Conservation (phyloP, 805 yeast species). For the Kuraishia ogatae region DNA sequence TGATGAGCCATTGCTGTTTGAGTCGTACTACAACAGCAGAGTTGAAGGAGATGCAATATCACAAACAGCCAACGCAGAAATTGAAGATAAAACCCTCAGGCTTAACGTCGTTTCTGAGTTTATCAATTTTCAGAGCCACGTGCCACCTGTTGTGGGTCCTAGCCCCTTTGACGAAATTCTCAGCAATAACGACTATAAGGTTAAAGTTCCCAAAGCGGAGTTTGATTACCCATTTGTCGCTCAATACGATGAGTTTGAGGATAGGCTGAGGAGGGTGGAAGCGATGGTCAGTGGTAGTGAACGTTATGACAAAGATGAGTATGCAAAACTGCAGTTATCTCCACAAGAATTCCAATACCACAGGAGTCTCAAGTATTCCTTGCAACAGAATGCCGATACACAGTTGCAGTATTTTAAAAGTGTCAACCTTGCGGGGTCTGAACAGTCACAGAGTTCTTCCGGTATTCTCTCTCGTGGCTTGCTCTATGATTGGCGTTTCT, state of each 20-base stretch:
- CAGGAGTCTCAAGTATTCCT: constrained; percentile 23
- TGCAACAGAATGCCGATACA: constrained; percentile 9
- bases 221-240: background rate
- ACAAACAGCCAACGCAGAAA: background rate
- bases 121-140: constrained; percentile 5
- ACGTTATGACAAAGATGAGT: background rate
- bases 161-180: background rate
- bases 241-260: background rate
- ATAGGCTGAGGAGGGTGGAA: background rate
- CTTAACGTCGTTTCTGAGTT: constrained; percentile 16
- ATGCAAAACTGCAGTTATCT: background rate
- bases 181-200: constrained; percentile 2
- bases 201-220: background rate
- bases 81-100: background rate
- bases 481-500: constrained; percentile 40
- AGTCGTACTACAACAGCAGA: background rate
- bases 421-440: background rate
- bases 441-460: background rate
- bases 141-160: constrained; percentile 1
- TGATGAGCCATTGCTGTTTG: constrained; percentile 22
- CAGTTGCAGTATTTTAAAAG: constrained; percentile 10
- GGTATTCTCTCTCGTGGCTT: constrained; percentile 16
- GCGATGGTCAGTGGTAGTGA: constrained; percentile 3
- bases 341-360: constrained; percentile 20
- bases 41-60: background rate